Base-by-base conservation (phyloP, 192 early-diverging fungal species). In the Coemansia sp. region DNA sequence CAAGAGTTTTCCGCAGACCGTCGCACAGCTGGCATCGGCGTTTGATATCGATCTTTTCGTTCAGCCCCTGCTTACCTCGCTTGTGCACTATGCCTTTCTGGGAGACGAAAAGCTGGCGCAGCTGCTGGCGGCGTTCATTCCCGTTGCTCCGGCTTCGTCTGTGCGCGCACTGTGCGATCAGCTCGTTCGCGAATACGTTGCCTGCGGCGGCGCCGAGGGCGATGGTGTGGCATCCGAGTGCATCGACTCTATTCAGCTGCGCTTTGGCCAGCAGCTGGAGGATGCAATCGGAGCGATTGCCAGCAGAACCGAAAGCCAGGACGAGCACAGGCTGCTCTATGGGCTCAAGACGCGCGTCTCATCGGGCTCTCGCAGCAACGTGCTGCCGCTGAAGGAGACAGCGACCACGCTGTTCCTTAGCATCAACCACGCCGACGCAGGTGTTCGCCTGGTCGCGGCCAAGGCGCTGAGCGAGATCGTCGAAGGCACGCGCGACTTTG, bases 351-450 rank as follows among this genome's bases (percentile, higher is more conserved):
- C 62, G 57, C 61, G 64, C 20, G 58, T 55, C 1, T 49, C 54
- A 4, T 30, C 55, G 11, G 47, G 24, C 10, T 48, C 49, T 6
- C 61, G 32, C 24, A 73, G 78, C 62, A 39, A 58, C 25, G 64
- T 60, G 23, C 23, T 81, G 60, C 68, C 87, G 2, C 67, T 94
- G 13, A 77, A 84, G 58, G 86, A 88, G 45, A 82, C 85, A 5
- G 85, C 85, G 50, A 93, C 92, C 1, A 93, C 91, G 4, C 71
- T 96, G 22, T 95, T 84, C 61, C 83, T 95, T 53, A 88, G 89
- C 78, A 76, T 96, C 51, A 85, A 90, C 55, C 89, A 92, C 56
- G 78, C 84, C 0, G 85, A 94, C 19, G 57, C 84, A 0, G 79
- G 84, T 13, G 84, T 92, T 22, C 85, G 94, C 9, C 69, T 91